Base-by-base conservation (phyloP, 306 rosid genomes). In the Crotalaria pallida region DNA sequence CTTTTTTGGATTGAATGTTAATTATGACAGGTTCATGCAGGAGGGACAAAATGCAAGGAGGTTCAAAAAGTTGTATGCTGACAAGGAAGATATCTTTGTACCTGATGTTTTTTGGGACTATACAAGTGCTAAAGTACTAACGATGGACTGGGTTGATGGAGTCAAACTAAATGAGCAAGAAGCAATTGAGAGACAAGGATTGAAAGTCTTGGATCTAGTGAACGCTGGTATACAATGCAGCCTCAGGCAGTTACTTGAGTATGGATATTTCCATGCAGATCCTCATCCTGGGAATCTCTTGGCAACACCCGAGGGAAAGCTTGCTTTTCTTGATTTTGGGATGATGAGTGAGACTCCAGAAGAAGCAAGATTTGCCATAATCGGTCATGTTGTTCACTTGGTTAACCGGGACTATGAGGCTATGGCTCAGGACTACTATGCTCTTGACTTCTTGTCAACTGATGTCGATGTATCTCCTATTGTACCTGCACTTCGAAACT, bases 271-370 rank as follows among this genome's bases (percentile, higher is more conserved):
- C 80, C 98, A 93, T 74, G 98, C 98, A 18, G 98, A 93, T 85
- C 98, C 98, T 82, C 98, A 93, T 85, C 98, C 98, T 60, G 98
- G 98, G 79, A 93, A 93, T 83, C 98, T 93, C 55, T 83, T 93
- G 82, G 98, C 97, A 23, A 93, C 98, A 11, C 92, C 98, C 1
- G 94, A 93, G 44, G 98, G 98, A 44, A 93, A 88, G 41, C 98
- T 93, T 72, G 98, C 98, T 17, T 93, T 93, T 81, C 86, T 93
- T 74, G 98, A 93, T 81, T 93, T 93, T 62, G 98, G 96, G 76
- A 93, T 93, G 98, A 93, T 90, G 97, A 93, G 97, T 74, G 98
- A 93, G 80, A 90, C 98, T 44, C 98, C 98, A 13, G 98, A 93
- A 80, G 92, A 80, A 72, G 97, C 98, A 21, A 88, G 97, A 80